Base-by-base conservation (phyloP, 371 early-diverging fungal species). In the Syncephalastrum contaminatum region DNA sequence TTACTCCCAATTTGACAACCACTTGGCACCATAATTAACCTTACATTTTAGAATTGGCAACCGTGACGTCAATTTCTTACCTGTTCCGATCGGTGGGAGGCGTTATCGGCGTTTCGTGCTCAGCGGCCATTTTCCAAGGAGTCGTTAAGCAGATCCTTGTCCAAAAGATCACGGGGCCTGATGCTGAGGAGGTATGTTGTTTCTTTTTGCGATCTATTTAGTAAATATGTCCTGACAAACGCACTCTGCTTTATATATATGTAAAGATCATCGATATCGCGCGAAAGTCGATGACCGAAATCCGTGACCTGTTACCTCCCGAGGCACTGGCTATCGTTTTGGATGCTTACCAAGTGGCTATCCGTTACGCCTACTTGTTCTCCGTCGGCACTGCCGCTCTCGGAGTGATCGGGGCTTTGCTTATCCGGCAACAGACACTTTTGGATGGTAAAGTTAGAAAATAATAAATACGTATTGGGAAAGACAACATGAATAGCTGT, bases 81-180 rank as follows among this genome's bases (percentile, higher is more conserved):
- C 58, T 80, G 3, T 75, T 75, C 63, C 73, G 78, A 16, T 67
- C 76, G 6, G 60, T 70, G 18, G 81, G 81, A 51, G 54, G 63
- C 43, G 72, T 77, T 2, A 61, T 80, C 54, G 77, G 77, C 57
- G 64, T 75, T 15, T 69, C 77, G 15, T 41, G 60, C 2, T 64
- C 64, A 16, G 70, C 72, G 24, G 73, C 78, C 40, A 69, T 71
- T 42, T 67, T 81, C 54, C 79, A 81, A 63, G 66, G 59, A 27
- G 56, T 66, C 13, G 60, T 78, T 5, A 76, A 71, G 14, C 30
- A 48, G 1, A 44, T 62, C 4, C 67, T 75, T 10, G 54, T 59
- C 15, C 43, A 61, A 39, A 49, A 53, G 14, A 62, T 77, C n/a
- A 63, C 64, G 10, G 77, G 78, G 12, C 71, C 72, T 25, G 56